Evolutionary conservation across 768 basidiomycete genomes (phyloP).

Genomic region (Termitomyces sp.): DNA sequence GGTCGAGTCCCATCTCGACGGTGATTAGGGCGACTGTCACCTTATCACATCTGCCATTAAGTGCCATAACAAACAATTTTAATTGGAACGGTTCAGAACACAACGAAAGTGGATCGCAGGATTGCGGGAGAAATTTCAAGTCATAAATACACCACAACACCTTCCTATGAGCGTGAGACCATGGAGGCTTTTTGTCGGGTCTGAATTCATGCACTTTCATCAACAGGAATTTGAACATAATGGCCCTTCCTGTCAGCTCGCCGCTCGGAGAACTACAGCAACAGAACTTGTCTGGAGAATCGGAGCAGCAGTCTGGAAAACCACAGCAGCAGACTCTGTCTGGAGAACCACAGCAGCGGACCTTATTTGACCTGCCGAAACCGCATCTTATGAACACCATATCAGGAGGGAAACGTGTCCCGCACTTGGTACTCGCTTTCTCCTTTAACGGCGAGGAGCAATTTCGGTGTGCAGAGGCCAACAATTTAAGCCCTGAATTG

Average conservation of each 20-base stretch:
- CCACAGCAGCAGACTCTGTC: neutral
- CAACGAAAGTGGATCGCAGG: too few species aligned
- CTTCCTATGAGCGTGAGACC: too few species aligned
- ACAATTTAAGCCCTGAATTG: too few species aligned
- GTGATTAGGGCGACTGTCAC: too few species aligned
- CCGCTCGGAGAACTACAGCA: neutral
- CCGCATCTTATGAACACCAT: neutral
- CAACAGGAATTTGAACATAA: neutral
- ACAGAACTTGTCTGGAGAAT: neutral
- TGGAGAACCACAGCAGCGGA: neutral
- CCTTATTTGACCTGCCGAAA: neutral
- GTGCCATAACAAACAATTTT: too few species aligned
- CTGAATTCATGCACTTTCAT: neutral
- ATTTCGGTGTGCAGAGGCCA: too few species aligned
- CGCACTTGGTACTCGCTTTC: neutral
- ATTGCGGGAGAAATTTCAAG: too few species aligned
- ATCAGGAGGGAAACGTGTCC: neutral
- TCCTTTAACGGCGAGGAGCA: neutral
- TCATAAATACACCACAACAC: too few species aligned
- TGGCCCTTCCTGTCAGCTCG: neutral
- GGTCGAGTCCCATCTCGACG: too few species aligned
- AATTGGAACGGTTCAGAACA: too few species aligned
- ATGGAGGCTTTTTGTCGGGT: too few species aligned
- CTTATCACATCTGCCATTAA: too few species aligned
- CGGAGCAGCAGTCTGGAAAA: neutral